These are phyloP conservation scores for Lichtheimia corymbifera DNA, from an alignment of 371 early-diverging fungal genomes.

Conservation along the genomic window DNA sequence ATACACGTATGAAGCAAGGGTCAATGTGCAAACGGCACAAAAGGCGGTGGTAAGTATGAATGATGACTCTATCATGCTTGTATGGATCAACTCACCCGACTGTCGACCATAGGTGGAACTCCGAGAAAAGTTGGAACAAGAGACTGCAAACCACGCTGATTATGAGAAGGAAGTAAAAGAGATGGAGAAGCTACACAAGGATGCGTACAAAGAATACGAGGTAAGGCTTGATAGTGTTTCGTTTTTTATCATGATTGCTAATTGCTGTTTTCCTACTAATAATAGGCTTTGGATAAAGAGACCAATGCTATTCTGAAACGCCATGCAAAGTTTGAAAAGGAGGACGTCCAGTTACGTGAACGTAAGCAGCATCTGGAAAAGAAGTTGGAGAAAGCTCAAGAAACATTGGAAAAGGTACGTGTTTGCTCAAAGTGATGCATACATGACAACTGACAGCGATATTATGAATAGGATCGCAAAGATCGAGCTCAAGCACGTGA, in stretches of 20 bases:
- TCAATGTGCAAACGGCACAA: conserved; percentile 45
- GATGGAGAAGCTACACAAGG: conserved; percentile 58
- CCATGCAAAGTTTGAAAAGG: conserved; percentile 75
- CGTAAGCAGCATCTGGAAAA: conserved; percentile 75
- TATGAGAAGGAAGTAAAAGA: conserved; percentile 57
- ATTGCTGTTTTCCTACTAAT: not conserved
- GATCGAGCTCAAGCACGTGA: conserved; percentile 48
- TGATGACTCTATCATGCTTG: not conserved
- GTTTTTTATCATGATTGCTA: too few species aligned
- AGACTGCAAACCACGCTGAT: conserved; percentile 5
- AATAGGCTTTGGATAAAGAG: conserved; percentile 56
- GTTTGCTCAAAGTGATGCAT: not conserved
- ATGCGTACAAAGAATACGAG: conserved; percentile 63
- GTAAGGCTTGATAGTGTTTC: conserved; percentile 24
- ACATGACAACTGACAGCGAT: not conserved
- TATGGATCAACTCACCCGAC: not conserved
- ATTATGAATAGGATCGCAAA: conserved; percentile 46
- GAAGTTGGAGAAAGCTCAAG: conserved; percentile 71
- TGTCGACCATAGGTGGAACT: conserved; percentile 44
- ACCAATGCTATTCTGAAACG: conserved; percentile 57
- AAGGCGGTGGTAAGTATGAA: conserved; percentile 45
- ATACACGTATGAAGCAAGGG: conserved; percentile 51
- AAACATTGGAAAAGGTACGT: conserved; percentile 60
- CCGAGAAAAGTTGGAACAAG: conserved; percentile 49
- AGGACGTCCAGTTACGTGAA: conserved; percentile 77